Conservation (phyloP, 163 green algal genomes). For the Scenedesmus sp. region DNA sequence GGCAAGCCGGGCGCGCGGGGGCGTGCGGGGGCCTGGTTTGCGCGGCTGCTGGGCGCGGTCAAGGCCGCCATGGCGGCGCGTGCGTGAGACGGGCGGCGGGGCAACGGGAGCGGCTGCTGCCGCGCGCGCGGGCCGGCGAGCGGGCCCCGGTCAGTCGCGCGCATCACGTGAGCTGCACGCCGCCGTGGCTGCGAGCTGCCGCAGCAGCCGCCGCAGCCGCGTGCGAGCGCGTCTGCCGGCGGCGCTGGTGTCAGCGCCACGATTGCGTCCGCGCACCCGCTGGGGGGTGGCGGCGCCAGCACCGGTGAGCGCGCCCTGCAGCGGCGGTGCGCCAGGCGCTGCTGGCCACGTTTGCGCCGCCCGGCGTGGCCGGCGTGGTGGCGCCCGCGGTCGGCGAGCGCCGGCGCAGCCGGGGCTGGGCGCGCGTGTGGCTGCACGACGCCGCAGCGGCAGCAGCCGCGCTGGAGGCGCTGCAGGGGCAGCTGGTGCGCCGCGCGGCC, state of each 20-base stretch:
- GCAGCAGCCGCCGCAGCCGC: too few species aligned
- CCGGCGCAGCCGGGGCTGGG: constrained; percentile 9
- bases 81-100: too few species aligned
- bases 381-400: neutral
- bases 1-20: neutral
- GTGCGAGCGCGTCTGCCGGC: too few species aligned
- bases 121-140: too few species aligned
- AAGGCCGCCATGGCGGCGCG: constrained; percentile 14
- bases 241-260: too few species aligned
- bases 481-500: constrained; percentile 29
- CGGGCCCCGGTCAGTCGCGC: too few species aligned
- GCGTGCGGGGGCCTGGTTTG: constrained; percentile 17
- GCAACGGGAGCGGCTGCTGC: too few species aligned
- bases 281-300: too few species aligned
- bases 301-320: too few species aligned
- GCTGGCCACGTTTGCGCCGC: neutral
- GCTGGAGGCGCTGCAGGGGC: constrained; percentile 1
- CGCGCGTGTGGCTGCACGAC: neutral
- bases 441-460: neutral
- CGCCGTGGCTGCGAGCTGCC: too few species aligned
- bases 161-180: too few species aligned
- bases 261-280: too few species aligned
- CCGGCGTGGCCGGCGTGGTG: neutral
- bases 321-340: constrained; percentile 34
- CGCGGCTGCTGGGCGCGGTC: constrained; percentile 18